Evolutionary conservation across 768 basidiomycete species (phyloP), one percentile per base, ranked within the genome.

Genomic region (Russula dissimulans): DNA sequence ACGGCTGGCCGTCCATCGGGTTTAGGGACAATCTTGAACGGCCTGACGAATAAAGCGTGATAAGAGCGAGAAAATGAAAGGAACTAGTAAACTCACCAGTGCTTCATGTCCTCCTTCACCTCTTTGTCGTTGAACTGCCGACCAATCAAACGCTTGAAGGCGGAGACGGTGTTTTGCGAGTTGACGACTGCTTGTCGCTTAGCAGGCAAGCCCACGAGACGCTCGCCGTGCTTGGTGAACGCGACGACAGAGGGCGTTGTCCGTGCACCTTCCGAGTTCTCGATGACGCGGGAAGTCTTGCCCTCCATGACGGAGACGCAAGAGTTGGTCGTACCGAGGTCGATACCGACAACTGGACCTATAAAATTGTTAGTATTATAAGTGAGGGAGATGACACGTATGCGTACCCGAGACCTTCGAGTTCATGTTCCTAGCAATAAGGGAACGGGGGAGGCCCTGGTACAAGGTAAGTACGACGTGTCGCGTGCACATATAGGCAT

Each of bases 241-340:
- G 95, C 95, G 66, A 98, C 92, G 57, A 97, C 93, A 42, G 97
- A 99, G 3, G 97, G 97, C 15, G 97, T 99, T 64, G 97, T 98
- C 67, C 97, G 86, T 59, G 89, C 90, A 78, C 97, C 95, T 78
- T 98, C 95, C 5, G 95, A 78, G 78, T 98, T 98, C 77, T 97
- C 97, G 67, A 99, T 88, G 65, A 98, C 95, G 66, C 91, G 88
- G 52, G 95, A 83, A 39, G 86, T 87, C 78, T 95, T 86, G 67
- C 92, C 95, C 78, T 97, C 95, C 91, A 95, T 97, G 63, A 97
- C 81, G 51, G 89, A 85, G 59, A 94, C 91, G 73, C 90, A 93
- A 51, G 91, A 93, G 74, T 91, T 91, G 34, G 91, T 92, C 42
- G 90, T 92, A 43, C 93, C 95, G 78, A 98, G 79, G 77, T 97